Evolutionary conservation across 345 rosid species (phyloP), one percentile per base, ranked within the genome.

Genomic region (Capsella bursapastoris): DNA sequence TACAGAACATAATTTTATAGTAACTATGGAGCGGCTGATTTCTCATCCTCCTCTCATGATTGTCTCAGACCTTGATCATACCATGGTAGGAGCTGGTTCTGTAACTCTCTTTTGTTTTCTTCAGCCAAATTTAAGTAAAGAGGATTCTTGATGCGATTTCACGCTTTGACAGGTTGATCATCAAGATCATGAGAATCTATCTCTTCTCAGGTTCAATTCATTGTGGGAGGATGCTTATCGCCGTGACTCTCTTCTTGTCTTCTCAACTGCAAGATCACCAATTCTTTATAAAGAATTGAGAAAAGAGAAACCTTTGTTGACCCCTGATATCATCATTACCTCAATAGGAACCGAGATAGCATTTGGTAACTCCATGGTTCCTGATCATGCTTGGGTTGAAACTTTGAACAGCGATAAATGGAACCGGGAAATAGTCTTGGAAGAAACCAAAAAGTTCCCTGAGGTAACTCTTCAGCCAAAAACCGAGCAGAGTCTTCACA

Each of bases 301-400:
- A 83, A 88, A 87, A 73, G 88, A 92, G 82, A 95, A 86, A 66
- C 97, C 99, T 66, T 84, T 96, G 98, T 66, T 92, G 75, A 92
- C 97, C 6, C 99, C 99, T 13, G 98, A 96, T 75, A 85, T 96
- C 73, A 88, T 91, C 64, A 90, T 96, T 75, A 89, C 90, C 81
- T 92, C 98, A 10, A 96, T 95, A 74, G 99, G 98, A 78, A 95
- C 98, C 29, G 99, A 95, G 88, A 92, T 95, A 74, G 93, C 99
- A 1, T 90, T 83, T 79, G 99, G 99, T 28, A 82, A 74, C 72
- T 73, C 86, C 18, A 88, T 95, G 99, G 86, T 86, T 43, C 96
- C 87, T 5, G 99, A 95, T 81, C 79, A 86, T 77, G 90, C 94
- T 32, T 92, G 99, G 99, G 89, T 86, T 82, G 86, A 90, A 64